A percentile compares a stretch with the other conserved stretches of the same genome.
These are phyloP conservation scores for Leccinum rimulosum DNA, from an alignment of 768 basidiomycete species.

Conservation along the genomic window DNA sequence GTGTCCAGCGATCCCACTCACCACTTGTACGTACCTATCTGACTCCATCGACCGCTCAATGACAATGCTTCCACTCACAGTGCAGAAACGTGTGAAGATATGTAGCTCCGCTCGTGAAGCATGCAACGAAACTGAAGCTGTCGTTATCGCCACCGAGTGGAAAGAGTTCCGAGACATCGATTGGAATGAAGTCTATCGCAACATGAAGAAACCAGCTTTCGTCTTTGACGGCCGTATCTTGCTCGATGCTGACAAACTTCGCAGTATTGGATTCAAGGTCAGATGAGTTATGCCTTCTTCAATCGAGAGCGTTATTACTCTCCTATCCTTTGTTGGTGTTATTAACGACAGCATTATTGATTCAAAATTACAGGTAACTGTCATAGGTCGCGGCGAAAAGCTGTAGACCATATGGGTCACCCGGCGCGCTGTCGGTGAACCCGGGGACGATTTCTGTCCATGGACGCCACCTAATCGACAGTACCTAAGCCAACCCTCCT, in stretches of 20 bases:
- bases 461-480: conserved; percentile 11
- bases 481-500: conserved; percentile 1
- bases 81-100: conserved; percentile 88
- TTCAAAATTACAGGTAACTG: conserved; percentile 42
- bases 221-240: conserved; percentile 92
- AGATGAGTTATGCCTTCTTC: conserved; percentile 1
- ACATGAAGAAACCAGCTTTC: conserved; percentile 98
- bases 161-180: conserved; percentile 92
- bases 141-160: conserved; percentile 98
- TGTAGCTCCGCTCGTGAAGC: conserved; percentile 78
- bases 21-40: conserved; percentile 53
- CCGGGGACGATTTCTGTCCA: background rate
- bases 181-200: conserved; percentile 80
- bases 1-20: conserved; percentile 58
- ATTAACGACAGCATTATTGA: conserved; percentile 8
- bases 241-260: conserved; percentile 76
- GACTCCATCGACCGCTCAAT: background rate
- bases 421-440: background rate
- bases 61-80: conserved; percentile 35
- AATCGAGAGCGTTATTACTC: background rate
- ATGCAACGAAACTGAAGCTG: conserved; percentile 84
- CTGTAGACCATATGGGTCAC: conserved; percentile 22
- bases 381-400: conserved; percentile 56
- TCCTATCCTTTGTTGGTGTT: conserved; percentile 5
- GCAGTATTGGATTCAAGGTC: conserved; percentile 88